A percentile compares a stretch with the other conserved stretches of the same genome.
These are phyloP conservation scores for Earliella scabrosa DNA, from an alignment of 1,284 basidiomycete genomes.

Conservation along the genomic window DNA sequence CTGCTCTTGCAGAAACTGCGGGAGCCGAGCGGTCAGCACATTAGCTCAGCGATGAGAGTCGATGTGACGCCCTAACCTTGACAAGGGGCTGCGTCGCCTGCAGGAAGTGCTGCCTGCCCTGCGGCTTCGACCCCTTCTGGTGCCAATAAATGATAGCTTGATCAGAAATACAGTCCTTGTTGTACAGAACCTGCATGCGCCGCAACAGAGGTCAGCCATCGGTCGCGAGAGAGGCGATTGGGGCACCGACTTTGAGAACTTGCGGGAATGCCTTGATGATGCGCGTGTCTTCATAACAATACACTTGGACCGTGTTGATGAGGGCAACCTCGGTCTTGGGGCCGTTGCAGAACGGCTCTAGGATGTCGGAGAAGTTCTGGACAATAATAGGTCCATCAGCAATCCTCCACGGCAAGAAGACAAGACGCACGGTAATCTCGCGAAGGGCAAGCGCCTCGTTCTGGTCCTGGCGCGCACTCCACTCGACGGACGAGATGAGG, in stretches of 20 bases:
- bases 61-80: constrained; percentile 60
- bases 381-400: too few species aligned
- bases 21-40: constrained; percentile 7
- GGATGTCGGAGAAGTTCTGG: constrained; percentile 83
- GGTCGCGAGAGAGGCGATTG: too few species aligned
- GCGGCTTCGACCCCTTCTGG: constrained; percentile 93
- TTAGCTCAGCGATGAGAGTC: too few species aligned
- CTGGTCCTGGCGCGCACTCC: constrained; percentile 88
- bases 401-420: background rate
- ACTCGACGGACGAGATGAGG: constrained; percentile 86
- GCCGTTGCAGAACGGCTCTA: constrained; percentile 87
- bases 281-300: constrained; percentile 94
- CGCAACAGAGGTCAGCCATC: background rate
- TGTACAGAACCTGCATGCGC: constrained; percentile 81
- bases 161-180: constrained; percentile 92
- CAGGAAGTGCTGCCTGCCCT: constrained; percentile 94
- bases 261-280: constrained; percentile 94
- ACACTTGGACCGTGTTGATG: constrained; percentile 92
- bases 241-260: constrained; percentile 80
- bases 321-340: constrained; percentile 91
- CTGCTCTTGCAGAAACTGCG: constrained; percentile 80
- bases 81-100: constrained; percentile 88
- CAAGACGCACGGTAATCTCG: constrained; percentile 73
- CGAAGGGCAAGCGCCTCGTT: constrained; percentile 84
- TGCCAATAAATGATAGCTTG: constrained; percentile 98